phyloP scores from a whole-genome alignment of 495 filamentous ascomycete species.

The Xeromyces bisporus region DNA sequence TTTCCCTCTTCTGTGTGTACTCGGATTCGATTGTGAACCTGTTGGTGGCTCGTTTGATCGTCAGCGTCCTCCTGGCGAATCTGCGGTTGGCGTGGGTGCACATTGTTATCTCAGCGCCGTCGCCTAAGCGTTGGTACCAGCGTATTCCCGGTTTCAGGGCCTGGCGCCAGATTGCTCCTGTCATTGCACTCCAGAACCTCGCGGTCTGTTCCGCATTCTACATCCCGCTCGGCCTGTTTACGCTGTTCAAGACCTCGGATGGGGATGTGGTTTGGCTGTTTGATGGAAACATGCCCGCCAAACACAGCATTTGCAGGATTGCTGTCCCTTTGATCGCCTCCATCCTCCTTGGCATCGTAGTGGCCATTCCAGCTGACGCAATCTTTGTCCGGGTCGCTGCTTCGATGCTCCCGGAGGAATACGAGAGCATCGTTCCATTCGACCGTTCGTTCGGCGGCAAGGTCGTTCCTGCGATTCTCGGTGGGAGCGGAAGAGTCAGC shows the following conservation, averaged over 20 bases:
- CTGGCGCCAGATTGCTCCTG: slow-evolving; percentile 35
- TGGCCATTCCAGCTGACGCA: slow-evolving; percentile 45
- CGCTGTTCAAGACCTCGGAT: slow-evolving; percentile 8
- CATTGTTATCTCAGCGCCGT: slow-evolving; percentile 41
- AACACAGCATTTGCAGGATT: slow-evolving; percentile 12
- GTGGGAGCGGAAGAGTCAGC: slow-evolving; percentile 49
- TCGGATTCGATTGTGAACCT: slow-evolving; percentile 14
- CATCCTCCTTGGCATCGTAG: slow-evolving; percentile 23
- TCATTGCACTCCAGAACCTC: slow-evolving; percentile 26
- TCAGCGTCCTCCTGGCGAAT: slow-evolving; percentile 28
- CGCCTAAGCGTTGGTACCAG: slow-evolving; percentile 31
- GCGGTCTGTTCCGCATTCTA: slow-evolving; percentile 20
- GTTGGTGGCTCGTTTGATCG: slow-evolving; percentile 21
- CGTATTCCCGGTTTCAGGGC: slow-evolving; percentile 29
- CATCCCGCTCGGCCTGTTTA: slow-evolving; percentile 20
- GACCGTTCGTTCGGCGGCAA: slow-evolving; percentile 51
- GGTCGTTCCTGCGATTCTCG: slow-evolving; percentile 41
- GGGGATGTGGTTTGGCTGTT: slow-evolving; percentile 2
- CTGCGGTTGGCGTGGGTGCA: slow-evolving; percentile 42
- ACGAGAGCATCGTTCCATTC: slow-evolving; percentile 61
- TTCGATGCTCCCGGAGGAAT: slow-evolving; percentile 47
- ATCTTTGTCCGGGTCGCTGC: slow-evolving; percentile 54
- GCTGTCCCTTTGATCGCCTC: slow-evolving; percentile 18
- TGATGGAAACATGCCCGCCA: slow-evolving; percentile 6
- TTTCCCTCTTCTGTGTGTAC: slow-evolving; percentile 12